Evolutionary conservation across 148 eudicot genomes (phyloP).

Genomic region (Nepenthes mirabilis): DNA sequence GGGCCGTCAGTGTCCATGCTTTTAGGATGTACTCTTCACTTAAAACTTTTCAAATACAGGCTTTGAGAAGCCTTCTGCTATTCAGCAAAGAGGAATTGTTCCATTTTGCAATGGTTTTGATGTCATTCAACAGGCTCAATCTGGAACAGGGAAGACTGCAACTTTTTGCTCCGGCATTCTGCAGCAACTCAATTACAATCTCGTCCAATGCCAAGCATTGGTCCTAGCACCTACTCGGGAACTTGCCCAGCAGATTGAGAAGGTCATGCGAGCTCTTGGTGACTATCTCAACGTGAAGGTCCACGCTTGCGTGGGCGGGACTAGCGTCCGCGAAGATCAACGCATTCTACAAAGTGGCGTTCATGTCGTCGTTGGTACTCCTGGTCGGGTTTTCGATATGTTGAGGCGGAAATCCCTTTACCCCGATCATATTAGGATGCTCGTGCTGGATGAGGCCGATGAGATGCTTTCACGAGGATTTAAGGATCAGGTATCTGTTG

Average conservation of each 20-base stretch:
- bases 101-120: constrained; percentile 52
- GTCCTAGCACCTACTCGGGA: constrained; percentile 56
- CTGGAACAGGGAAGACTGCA: constrained; percentile 58
- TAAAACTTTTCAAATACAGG: constrained; percentile 15
- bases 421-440: constrained; percentile 6
- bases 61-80: constrained; percentile 61
- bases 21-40: too few species aligned
- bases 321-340: constrained; percentile 14
- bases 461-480: constrained; percentile 14
- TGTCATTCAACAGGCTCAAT: constrained; percentile 56
- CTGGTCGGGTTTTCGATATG: constrained; percentile 13
- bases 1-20: not conserved
- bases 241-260: constrained; percentile 53
- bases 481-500: constrained; percentile 10
- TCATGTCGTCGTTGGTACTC: constrained; percentile 17
- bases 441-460: constrained; percentile 14
- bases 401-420: constrained; percentile 7
- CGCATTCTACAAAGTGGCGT: constrained; percentile 13
- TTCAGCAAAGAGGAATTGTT: constrained; percentile 56
- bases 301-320: constrained; percentile 15
- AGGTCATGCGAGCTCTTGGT: constrained; percentile 55
- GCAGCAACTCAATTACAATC: constrained; percentile 37
- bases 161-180: constrained; percentile 61
- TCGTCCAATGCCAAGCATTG: constrained; percentile 44
- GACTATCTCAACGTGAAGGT: constrained; percentile 14